Evolutionary conservation across 768 basidiomycete species (phyloP).

Genomic region (Hericium coralloides): DNA sequence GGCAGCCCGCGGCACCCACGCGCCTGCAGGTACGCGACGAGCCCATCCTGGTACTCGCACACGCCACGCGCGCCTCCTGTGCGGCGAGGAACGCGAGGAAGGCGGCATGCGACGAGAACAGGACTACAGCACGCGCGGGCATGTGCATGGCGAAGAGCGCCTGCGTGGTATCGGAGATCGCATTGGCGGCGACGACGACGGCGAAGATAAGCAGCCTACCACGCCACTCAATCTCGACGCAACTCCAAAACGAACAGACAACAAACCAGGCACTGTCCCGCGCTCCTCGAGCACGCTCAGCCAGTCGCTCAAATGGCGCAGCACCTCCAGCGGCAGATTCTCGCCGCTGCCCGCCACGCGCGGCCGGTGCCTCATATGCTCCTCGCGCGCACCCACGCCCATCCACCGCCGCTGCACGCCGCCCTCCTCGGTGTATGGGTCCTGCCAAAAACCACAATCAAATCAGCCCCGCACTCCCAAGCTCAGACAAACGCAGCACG

Average conservation of each 20-base stretch:
- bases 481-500: neutral
- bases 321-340: constrained; percentile 49
- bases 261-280: constrained; percentile 45
- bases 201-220: too few relatives aligned
- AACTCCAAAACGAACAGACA: neutral
- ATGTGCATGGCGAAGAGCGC: constrained; percentile 36
- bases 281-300: constrained; percentile 48
- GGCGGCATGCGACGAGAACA: constrained; percentile 32
- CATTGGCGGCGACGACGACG: constrained; percentile 37
- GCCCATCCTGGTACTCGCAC: constrained; percentile 24
- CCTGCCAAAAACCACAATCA: neutral
- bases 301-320: constrained; percentile 52
- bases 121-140: constrained; percentile 31
- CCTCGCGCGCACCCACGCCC: constrained; percentile 5
- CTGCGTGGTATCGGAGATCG: constrained; percentile 42
- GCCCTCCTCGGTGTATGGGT: constrained; percentile 1
- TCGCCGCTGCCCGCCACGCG: constrained; percentile 34
- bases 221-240: too few relatives aligned
- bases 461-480: neutral
- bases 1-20: constrained; percentile 9
- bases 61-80: constrained; percentile 30
- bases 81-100: constrained; percentile 28
- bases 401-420: constrained; percentile 6
- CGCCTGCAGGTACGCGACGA: constrained; percentile 22
- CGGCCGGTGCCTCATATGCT: constrained; percentile 21